Percentiles rank a stretch among this genome's conserved stretches.
Evolutionary conservation across 2,329 filamentous ascomycete genomes (phyloP).

Genomic region (Fusarium scirpi): DNA sequence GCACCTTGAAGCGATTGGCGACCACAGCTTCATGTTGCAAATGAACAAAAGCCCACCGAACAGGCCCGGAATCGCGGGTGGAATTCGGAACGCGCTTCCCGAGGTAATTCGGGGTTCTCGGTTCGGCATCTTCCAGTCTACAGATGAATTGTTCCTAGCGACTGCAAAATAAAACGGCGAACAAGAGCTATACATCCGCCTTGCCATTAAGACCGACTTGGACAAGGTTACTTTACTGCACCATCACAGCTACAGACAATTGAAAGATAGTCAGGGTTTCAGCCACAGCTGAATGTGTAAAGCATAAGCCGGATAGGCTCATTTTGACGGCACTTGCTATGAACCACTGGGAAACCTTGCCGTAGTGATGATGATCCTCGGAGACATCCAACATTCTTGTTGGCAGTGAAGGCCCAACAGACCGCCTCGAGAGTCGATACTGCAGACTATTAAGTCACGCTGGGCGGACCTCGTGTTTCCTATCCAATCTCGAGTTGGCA

Average conservation of each 20-base stretch:
- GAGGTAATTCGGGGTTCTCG: neutral
- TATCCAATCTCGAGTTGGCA: constrained; percentile 30
- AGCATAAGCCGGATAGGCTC: constrained; percentile 14
- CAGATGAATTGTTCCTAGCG: neutral
- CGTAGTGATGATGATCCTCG: constrained; percentile 6
- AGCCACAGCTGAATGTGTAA: constrained; percentile 30
- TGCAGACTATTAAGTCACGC: constrained; percentile 1
- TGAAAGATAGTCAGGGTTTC: constrained; percentile 12
- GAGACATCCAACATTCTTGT: neutral
- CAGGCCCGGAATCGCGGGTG: constrained; percentile 1
- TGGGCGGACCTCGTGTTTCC: constrained; percentile 4
- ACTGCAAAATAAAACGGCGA: constrained; percentile 14
- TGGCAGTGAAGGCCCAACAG: constrained; percentile 12
- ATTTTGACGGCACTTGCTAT: neutral
- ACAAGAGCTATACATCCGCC: neutral
- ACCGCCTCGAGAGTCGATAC: constrained; percentile 16
- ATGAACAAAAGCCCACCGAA: neutral
- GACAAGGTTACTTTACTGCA: neutral
- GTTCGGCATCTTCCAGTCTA: neutral
- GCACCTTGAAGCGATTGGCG: constrained; percentile 9
- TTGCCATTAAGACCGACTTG: constrained; percentile 1
- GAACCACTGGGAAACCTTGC: constrained; percentile 7
- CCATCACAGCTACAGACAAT: neutral
- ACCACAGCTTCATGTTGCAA: neutral
- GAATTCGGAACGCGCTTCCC: constrained; percentile 18